Evolutionary conservation across 2,329 filamentous ascomycete species (phyloP).

Genomic region (Capronia epimyces): DNA sequence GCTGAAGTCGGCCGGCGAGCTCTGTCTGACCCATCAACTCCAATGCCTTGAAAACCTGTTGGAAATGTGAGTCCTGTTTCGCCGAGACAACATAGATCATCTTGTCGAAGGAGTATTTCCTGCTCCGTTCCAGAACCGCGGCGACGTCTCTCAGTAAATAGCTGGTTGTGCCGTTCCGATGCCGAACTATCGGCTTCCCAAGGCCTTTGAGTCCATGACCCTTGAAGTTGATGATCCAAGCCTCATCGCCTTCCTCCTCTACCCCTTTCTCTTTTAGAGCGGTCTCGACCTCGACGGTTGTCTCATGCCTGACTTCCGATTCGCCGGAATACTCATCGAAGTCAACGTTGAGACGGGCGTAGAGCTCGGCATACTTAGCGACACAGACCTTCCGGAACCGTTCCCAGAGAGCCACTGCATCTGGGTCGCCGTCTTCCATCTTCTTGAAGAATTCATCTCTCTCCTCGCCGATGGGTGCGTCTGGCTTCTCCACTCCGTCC

Average conservation of each 20-base stretch:
- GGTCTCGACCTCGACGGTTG: slow-evolving; percentile 60
- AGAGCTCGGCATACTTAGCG: slow-evolving; percentile 61
- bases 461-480: slow-evolving; percentile 44
- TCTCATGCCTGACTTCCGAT: slow-evolving; percentile 62
- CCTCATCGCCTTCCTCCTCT: slow-evolving; percentile 65
- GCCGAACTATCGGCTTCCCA: slow-evolving; percentile 65
- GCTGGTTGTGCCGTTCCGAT: slow-evolving; percentile 68
- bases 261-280: slow-evolving; percentile 60
- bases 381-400: slow-evolving; percentile 64
- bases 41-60: slow-evolving; percentile 71
- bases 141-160: slow-evolving; percentile 76
- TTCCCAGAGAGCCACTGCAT: slow-evolving; percentile 58
- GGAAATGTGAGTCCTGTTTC: slow-evolving; percentile 66
- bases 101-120: slow-evolving; percentile 62
- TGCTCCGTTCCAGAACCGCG: slow-evolving; percentile 61
- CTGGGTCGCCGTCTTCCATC: slow-evolving; percentile 63
- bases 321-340: slow-evolving; percentile 71
- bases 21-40: slow-evolving; percentile 65
- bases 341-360: slow-evolving; percentile 63
- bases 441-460: slow-evolving; percentile 55
- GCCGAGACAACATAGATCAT: slow-evolving; percentile 76
- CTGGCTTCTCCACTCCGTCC: slow-evolving; percentile 31
- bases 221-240: slow-evolving; percentile 66
- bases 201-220: slow-evolving; percentile 64
- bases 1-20: slow-evolving; percentile 62